A percentile compares a stretch with the other conserved stretches of the same genome.
These are phyloP conservation scores for Coemansia javaensis DNA, from an alignment of 192 early-diverging fungal species.

Conservation along the genomic window DNA sequence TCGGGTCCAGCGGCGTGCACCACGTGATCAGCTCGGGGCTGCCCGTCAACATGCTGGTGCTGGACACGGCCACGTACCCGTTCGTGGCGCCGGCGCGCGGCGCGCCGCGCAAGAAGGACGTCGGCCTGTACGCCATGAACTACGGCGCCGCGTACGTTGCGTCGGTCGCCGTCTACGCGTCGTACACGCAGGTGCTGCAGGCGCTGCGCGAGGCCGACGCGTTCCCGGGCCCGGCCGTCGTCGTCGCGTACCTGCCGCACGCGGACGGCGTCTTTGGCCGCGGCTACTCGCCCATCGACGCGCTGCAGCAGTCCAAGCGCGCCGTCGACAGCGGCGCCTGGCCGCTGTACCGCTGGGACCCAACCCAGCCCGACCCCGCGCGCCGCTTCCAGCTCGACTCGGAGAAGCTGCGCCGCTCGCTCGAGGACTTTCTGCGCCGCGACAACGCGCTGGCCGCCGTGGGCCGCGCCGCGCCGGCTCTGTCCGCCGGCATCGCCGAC, in stretches of 20 bases:
- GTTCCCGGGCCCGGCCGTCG: conserved; percentile 81
- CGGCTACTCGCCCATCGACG: conserved; percentile 60
- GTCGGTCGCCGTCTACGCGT: conserved; percentile 80
- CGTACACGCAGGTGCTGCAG: conserved; percentile 83
- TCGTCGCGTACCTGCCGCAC: conserved; percentile 81
- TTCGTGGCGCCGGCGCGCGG: conserved; percentile 47
- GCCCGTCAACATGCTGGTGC: conserved; percentile 85
- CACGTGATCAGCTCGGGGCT: conserved; percentile 78
- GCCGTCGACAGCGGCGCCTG: conserved; percentile 87
- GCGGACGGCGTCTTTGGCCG: conserved; percentile 43
- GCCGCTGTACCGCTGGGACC: conserved; percentile 96
- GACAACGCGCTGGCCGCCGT: conserved; percentile 80
- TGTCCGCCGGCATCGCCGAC: conserved; percentile 53
- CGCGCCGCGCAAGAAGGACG: conserved; percentile 82
- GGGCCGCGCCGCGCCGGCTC: conserved; percentile 60
- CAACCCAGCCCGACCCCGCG: conserved; percentile 54
- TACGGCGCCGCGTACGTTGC: conserved; percentile 89
- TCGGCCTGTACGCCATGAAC: conserved; percentile 94
- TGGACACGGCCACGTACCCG: conserved; percentile 83
- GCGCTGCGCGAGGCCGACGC: conserved; percentile 87
- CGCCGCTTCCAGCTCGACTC: conserved; percentile 61
- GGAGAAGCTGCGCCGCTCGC: conserved; percentile 62
- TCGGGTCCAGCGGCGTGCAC: conserved; percentile 88
- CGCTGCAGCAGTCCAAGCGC: conserved; percentile 83
- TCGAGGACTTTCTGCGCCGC: conserved; percentile 76